These are phyloP conservation scores for Pseudogymnoascus sp. DNA, from an alignment of 2,329 filamentous ascomycete species.

Conservation along the genomic window DNA sequence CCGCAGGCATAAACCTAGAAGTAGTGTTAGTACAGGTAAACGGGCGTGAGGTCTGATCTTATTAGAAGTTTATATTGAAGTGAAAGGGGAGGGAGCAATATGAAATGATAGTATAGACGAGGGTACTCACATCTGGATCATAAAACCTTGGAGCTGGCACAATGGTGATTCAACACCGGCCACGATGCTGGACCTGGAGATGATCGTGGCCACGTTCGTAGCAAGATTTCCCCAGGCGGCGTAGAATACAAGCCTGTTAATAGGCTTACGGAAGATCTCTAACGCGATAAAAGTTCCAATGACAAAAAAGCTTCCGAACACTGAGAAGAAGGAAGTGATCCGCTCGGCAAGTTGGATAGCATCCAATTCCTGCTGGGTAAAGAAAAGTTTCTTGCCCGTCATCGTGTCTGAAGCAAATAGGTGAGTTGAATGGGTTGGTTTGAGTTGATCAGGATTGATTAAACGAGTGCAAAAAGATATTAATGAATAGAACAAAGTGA, in stretches of 20 bases:
- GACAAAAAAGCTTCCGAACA: slow-evolving; percentile 56
- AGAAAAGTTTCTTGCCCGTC: slow-evolving; percentile 35
- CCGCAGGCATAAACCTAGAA: slow-evolving; percentile 67
- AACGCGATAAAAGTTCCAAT: slow-evolving; percentile 57
- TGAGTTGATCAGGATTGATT: slow-evolving; percentile 5
- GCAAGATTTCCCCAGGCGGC: slow-evolving; percentile 76
- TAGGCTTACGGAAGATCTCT: slow-evolving; percentile 69
- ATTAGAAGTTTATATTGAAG: background rate
- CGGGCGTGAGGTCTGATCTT: background rate
- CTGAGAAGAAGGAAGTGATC: slow-evolving; percentile 42
- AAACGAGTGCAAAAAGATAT: background rate
- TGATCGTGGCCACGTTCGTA: slow-evolving; percentile 68
- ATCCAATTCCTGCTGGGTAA: fast-evolving
- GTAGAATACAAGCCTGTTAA: slow-evolving; percentile 78
- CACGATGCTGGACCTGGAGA: slow-evolving; percentile 50
- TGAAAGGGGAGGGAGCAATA: background rate
- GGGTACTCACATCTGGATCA: slow-evolving; percentile 69
- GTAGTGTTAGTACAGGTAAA: background rate
- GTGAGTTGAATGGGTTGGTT: background rate
- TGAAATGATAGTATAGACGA: background rate
- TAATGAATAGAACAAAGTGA: background rate
- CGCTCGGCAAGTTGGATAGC: background rate
- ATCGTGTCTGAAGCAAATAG: background rate
- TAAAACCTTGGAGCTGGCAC: slow-evolving; percentile 67
- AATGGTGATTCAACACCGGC: slow-evolving; percentile 32